Evolutionary conservation across 1,284 basidiomycete genomes (phyloP).

Genomic region (Exobasidium rhododendri): DNA sequence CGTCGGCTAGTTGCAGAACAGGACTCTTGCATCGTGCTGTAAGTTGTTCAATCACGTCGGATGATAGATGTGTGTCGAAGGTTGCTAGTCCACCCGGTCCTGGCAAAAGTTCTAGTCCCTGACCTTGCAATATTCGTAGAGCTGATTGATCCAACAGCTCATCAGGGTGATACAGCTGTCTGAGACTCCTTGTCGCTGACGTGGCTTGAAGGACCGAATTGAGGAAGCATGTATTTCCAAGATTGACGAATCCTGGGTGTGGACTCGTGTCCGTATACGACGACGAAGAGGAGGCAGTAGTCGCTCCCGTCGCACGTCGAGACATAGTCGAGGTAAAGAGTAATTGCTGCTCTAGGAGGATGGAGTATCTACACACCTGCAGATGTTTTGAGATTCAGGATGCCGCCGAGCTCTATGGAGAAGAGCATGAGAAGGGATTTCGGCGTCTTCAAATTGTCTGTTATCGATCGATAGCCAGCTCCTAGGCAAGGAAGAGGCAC

Average conservation of each 20-base stretch:
- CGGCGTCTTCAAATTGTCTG: too few species aligned
- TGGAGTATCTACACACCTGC: too few species aligned
- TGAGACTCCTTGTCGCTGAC: slow-evolving; percentile 61
- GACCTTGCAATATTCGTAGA: background rate
- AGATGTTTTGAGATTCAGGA: too few species aligned
- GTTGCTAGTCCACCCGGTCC: background rate
- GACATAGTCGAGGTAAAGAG: slow-evolving; percentile 6
- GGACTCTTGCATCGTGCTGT: slow-evolving; percentile 25
- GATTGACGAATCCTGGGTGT: slow-evolving; percentile 70
- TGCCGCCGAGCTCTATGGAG: too few species aligned
- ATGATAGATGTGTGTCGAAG: background rate
- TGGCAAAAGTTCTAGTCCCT: background rate
- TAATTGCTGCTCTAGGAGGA: too few species aligned
- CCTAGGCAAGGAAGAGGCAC: too few species aligned
- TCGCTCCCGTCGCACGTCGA: background rate
- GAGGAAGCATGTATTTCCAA: slow-evolving; percentile 89
- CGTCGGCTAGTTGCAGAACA: slow-evolving; percentile 32
- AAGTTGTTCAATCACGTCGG: background rate
- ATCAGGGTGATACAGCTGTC: slow-evolving; percentile 15
- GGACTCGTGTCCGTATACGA: slow-evolving; percentile 23
- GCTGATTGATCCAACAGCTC: background rate
- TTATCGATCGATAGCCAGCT: too few species aligned
- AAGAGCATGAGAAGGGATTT: too few species aligned
- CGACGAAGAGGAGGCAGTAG: background rate
- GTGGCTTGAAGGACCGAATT: slow-evolving; percentile 78